These are phyloP conservation scores for Nicotiana obtusifolia DNA, from an alignment of 257 asterid species.

Conservation along the genomic window DNA sequence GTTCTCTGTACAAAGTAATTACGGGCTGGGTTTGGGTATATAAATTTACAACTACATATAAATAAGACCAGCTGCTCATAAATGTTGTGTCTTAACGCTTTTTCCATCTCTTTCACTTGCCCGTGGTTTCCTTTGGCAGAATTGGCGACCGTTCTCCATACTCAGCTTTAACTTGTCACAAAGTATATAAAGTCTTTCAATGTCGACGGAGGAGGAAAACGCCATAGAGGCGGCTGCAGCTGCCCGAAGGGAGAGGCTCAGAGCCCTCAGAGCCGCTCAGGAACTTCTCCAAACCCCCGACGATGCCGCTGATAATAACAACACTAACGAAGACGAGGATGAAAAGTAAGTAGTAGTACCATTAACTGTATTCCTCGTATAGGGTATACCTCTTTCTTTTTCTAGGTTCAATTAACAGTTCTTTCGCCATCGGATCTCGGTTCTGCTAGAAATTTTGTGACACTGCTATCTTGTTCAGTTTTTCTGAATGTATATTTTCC, in stretches of 20 bases:
- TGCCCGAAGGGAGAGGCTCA: conserved; percentile 71
- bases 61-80: not conserved
- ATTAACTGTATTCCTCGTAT: not conserved
- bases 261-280: conserved; percentile 81
- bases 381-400: no score
- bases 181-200: not conserved
- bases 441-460: not conserved
- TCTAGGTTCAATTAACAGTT: not conserved
- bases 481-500: not conserved
- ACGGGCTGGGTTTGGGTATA: no score
- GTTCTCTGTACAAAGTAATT: no score
- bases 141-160: not conserved
- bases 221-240: conserved; percentile 67
- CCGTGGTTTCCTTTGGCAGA: not conserved
- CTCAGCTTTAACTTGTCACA: not conserved
- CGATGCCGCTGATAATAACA: conserved; percentile 18
- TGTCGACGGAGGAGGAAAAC: conserved; percentile 54
- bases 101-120: not conserved
- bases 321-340: conserved; percentile 5
- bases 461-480: not conserved
- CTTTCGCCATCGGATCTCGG: not conserved
- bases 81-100: not conserved
- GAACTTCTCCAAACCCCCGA: conserved; percentile 81
- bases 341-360: conserved; percentile 10
- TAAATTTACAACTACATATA: not conserved